These are phyloP conservation scores for Pleurotus pulmonarius DNA, from an alignment of 768 basidiomycete genomes.

Conservation along the genomic window DNA sequence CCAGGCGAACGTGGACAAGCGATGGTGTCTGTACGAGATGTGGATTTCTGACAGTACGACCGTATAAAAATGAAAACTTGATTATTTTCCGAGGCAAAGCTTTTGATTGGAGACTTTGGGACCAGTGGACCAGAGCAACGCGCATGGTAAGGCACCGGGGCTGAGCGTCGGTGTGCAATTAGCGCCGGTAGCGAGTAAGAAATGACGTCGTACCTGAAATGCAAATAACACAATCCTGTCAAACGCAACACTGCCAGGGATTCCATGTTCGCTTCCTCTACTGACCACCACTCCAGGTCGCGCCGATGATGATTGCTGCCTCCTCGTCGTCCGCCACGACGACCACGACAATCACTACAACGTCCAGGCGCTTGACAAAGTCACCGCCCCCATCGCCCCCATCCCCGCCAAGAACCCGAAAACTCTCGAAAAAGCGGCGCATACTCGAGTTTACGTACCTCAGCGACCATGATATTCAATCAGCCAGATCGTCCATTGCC, in stretches of 20 bases:
- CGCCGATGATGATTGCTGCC: no score
- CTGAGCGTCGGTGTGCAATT: no score
- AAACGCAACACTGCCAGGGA: constrained; percentile 40
- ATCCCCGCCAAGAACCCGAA: not conserved
- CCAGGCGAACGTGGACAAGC: not conserved
- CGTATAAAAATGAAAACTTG: no score
- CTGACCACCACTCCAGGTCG: no score
- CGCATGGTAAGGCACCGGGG: no score
- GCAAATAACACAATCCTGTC: constrained; percentile 62
- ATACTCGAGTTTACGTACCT: not conserved
- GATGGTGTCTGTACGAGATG: not conserved
- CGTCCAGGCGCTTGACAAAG: not conserved
- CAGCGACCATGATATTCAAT: not conserved
- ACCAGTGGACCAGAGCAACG: no score
- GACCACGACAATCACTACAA: not conserved
- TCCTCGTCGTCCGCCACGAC: no score
- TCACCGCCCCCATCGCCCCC: not conserved
- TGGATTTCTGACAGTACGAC: not conserved
- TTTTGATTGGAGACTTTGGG: no score
- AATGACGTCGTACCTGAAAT: constrained; percentile 50
- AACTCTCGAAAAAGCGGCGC: not conserved
- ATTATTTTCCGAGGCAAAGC: no score
- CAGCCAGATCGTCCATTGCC: not conserved
- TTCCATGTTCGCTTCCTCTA: no score
- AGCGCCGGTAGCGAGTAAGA: not conserved